Conservation (phyloP, 805 yeast genomes). For the Ogataea ganodermae region DNA sequence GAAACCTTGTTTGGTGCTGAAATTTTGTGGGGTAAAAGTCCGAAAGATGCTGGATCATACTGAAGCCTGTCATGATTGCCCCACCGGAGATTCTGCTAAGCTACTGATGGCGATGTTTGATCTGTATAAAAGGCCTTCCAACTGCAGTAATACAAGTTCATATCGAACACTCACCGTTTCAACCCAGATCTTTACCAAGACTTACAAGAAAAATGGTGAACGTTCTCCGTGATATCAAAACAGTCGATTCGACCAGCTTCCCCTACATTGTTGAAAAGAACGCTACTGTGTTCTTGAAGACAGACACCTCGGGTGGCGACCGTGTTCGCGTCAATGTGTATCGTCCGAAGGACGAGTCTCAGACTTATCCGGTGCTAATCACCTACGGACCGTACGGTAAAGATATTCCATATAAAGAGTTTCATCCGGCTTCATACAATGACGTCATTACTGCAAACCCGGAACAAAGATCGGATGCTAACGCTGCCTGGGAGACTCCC, state of each 20-base stretch:
- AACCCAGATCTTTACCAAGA: too few relatives aligned
- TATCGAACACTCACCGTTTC: too few relatives aligned
- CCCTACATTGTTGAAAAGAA: constrained; percentile 14
- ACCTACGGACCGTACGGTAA: constrained; percentile 15
- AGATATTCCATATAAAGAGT: constrained; percentile 9
- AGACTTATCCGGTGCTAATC: constrained; percentile 8
- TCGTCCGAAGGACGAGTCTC: constrained; percentile 11
- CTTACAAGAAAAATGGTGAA: constrained; percentile 6
- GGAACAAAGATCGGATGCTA: constrained; percentile 12
- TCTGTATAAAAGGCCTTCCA: neutral
- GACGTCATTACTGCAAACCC: constrained; percentile 10
- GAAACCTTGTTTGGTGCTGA: neutral
- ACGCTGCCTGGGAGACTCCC: constrained; percentile 15
- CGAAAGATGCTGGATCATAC: neutral
- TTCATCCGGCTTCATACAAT: constrained; percentile 11
- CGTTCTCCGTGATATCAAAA: constrained; percentile 11
- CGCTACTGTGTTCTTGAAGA: constrained; percentile 7
- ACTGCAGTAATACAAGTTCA: neutral
- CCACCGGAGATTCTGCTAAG: constrained; percentile 5
- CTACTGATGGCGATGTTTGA: too few relatives aligned
- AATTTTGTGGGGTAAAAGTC: constrained; percentile 4
- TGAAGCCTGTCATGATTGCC: neutral
- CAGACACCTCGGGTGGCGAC: constrained; percentile 12
- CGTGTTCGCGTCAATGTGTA: constrained; percentile 14
- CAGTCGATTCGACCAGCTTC: constrained; percentile 6